A percentile compares a stretch with the other conserved stretches of the same genome.
Conservation (phyloP, 1,139 yeast genomes). For the Protomyces gravidus region DNA sequence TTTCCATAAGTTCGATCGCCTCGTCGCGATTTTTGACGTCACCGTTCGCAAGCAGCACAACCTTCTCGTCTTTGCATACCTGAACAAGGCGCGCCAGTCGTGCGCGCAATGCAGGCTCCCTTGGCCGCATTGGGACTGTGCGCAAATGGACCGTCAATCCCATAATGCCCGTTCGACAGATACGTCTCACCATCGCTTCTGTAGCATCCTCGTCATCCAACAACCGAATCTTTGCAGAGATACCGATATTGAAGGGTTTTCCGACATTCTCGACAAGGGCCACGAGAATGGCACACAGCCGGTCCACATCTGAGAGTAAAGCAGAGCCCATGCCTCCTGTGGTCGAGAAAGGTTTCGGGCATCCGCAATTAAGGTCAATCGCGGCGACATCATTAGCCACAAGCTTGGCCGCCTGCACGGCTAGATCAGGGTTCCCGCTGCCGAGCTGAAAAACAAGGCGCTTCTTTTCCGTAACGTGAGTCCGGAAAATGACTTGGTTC, state of each 20-base stretch:
- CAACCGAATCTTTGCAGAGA: slow-evolving; percentile 82
- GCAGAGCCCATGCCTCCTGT: slow-evolving; percentile 99
- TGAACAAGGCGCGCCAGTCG: slow-evolving; percentile 57
- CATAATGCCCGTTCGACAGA: slow-evolving; percentile 74
- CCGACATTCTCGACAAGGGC: slow-evolving; percentile 77
- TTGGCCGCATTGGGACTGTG: slow-evolving; percentile 80
- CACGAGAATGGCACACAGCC: slow-evolving; percentile 61
- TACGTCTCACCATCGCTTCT: slow-evolving; percentile 53
- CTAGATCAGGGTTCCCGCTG: slow-evolving; percentile 73
- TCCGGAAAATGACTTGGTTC: slow-evolving; percentile 60
- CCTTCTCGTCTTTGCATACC: slow-evolving; percentile 59
- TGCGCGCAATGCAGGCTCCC: slow-evolving; percentile 69
- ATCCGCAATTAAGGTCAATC: slow-evolving; percentile 90
- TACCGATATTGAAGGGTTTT: slow-evolving; percentile 65
- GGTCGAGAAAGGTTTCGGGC: slow-evolving; percentile 72
- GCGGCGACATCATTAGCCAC: slow-evolving; percentile 86
- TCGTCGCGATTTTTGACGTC: slow-evolving; percentile 58
- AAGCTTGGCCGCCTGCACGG: slow-evolving; percentile 77
- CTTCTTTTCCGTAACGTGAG: slow-evolving; percentile 56
- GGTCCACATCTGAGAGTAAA: slow-evolving; percentile 71
- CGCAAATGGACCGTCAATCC: slow-evolving; percentile 89
- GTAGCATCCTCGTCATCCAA: slow-evolving; percentile 63
- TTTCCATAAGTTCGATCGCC: slow-evolving; percentile 50
- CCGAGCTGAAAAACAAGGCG: slow-evolving; percentile 81
- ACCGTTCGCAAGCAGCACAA: slow-evolving; percentile 78